These are phyloP conservation scores for Hygrophorus pudorinus DNA, from an alignment of 768 basidiomycete genomes.

Conservation along the genomic window DNA sequence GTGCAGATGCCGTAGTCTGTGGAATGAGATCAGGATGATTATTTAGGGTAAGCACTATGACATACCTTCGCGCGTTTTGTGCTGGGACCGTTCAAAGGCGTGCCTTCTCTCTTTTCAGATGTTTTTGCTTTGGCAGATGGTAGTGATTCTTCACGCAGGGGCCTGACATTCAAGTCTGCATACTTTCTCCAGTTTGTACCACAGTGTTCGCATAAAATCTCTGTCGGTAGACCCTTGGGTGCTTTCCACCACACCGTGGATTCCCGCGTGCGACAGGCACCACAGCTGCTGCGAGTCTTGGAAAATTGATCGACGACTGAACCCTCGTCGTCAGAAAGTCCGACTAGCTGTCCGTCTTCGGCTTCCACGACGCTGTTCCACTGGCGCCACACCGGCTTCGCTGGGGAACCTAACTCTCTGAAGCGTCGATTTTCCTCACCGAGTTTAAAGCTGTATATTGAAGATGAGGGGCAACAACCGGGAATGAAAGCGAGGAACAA, in stretches of 20 bases:
- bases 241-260: conserved; percentile 86
- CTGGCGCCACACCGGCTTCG: conserved; percentile 25
- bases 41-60: not conserved
- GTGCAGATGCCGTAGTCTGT: conserved; percentile 39
- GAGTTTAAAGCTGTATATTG: conserved; percentile 42
- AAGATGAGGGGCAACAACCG: conserved; percentile 6
- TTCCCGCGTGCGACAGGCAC: conserved; percentile 77
- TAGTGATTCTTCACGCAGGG: conserved; percentile 55
- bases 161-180: conserved; percentile 74
- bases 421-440: conserved; percentile 57
- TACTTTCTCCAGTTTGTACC: conserved; percentile 91
- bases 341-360: conserved; percentile 35
- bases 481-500: conserved; percentile 1
- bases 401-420: conserved; percentile 26
- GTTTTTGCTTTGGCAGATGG: conserved; percentile 43
- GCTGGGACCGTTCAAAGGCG: conserved; percentile 34
- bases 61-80: conserved; percentile 36
- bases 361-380: conserved; percentile 31
- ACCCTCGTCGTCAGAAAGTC: conserved; percentile 61
- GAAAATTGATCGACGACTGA: conserved; percentile 55
- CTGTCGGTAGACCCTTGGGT: conserved; percentile 72
- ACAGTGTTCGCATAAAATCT: conserved; percentile 76
- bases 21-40: not conserved
- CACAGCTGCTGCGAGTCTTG: conserved; percentile 51
- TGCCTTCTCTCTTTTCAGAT: conserved; percentile 55